A percentile compares a stretch with the other conserved stretches of the same genome.
phyloP scores from a whole-genome alignment of 805 yeast species.

The Starmerella floris region DNA sequence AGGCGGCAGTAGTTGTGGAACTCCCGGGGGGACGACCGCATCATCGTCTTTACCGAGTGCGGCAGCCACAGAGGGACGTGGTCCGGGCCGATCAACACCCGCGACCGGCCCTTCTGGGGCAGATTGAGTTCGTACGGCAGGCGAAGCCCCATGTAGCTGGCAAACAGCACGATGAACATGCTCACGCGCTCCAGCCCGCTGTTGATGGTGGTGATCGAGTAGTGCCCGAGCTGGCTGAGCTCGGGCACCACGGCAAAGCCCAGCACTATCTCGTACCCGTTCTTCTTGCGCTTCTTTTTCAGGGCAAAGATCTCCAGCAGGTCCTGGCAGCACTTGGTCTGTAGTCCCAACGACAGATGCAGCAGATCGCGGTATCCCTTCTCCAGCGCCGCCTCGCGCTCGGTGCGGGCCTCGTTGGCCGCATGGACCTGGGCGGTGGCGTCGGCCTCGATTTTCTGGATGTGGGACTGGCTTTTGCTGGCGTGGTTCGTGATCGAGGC shows the following conservation, averaged over 20 bases:
- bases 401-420: not conserved
- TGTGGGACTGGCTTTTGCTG: not conserved
- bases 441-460: not conserved
- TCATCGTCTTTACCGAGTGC: constrained; percentile 22
- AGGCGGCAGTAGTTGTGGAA: constrained; percentile 25
- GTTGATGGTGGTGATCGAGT: constrained; percentile 24
- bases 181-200: constrained; percentile 26
- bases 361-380: constrained; percentile 16
- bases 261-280: constrained; percentile 24
- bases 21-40: constrained; percentile 23
- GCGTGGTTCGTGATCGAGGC: constrained; percentile 1
- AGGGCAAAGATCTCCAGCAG: constrained; percentile 19
- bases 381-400: constrained; percentile 13
- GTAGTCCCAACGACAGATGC: constrained; percentile 17
- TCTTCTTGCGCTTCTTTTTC: constrained; percentile 19
- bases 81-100: constrained; percentile 18
- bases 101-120: constrained; percentile 22
- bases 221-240: constrained; percentile 22
- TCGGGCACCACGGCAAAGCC: constrained; percentile 26
- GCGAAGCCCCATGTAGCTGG: constrained; percentile 25
- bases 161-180: constrained; percentile 23
- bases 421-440: constrained; percentile 1
- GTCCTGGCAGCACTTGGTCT: constrained; percentile 19
- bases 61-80: constrained; percentile 11
- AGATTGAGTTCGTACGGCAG: constrained; percentile 25